A percentile compares a stretch with the other conserved stretches of the same genome.
phyloP scores from a whole-genome alignment of 2,329 filamentous ascomycete species.

The Colletotrichum endophyticum region DNA sequence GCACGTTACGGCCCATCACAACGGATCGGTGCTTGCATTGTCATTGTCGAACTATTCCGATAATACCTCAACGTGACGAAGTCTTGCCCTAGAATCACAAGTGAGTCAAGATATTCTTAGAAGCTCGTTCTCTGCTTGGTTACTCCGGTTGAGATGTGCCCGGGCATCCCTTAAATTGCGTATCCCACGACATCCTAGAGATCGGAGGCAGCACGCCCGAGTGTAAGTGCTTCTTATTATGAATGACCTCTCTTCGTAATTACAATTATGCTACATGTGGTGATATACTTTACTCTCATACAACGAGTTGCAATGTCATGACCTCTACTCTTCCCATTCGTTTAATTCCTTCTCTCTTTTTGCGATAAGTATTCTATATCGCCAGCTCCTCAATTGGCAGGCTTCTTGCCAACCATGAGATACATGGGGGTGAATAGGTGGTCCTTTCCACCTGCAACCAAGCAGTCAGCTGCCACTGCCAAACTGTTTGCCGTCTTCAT shows the following conservation, averaged over 20 bases:
- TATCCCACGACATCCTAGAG: background rate
- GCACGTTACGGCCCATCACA: background rate
- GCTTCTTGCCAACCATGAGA: constrained; percentile 92
- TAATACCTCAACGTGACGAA: background rate
- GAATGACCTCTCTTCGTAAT: background rate
- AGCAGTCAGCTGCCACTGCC: constrained; percentile 78
- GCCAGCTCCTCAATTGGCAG: constrained; percentile 35
- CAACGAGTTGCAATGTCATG: background rate
- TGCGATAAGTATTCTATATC: background rate
- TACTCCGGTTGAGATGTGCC: background rate
- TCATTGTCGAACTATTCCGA: background rate
- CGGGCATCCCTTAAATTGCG: background rate
- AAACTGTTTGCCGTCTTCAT: constrained; percentile 95
- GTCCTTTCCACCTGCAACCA: constrained; percentile 85
- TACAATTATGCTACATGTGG: constrained; percentile 17
- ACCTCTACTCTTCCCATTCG: background rate
- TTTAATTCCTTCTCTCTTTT: background rate
- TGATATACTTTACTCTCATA: background rate
- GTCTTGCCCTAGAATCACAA: background rate
- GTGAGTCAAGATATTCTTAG: background rate
- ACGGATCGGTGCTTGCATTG: background rate
- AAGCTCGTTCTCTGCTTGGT: background rate
- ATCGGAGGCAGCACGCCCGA: background rate
- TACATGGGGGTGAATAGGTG: constrained; percentile 99
- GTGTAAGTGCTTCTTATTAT: background rate